Evolutionary conservation across 2,329 filamentous ascomycete species (phyloP).

Genomic region (Beauveria varroae): DNA sequence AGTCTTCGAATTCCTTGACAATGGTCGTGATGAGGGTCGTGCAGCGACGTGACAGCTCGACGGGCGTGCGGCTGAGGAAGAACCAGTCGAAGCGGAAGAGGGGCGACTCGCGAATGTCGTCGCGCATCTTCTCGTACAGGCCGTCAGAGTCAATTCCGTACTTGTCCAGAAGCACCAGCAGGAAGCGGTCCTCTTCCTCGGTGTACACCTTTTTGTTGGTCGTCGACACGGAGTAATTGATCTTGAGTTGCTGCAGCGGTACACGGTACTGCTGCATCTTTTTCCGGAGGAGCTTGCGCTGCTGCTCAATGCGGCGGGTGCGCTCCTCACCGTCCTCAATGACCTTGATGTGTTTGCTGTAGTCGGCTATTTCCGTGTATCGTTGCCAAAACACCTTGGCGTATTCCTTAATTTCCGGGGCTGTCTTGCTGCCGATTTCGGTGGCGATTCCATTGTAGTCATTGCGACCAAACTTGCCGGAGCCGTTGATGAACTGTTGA

Average conservation of each 20-base stretch:
- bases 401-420: conserved; percentile 80
- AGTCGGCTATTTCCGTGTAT: conserved; percentile 84
- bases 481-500: conserved; percentile 95
- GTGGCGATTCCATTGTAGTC: conserved; percentile 80
- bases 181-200: conserved; percentile 93
- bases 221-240: conserved; percentile 97
- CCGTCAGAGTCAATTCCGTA: conserved; percentile 86
- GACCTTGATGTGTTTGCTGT: conserved; percentile 76
- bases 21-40: conserved; percentile 92
- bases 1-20: conserved; percentile 85
- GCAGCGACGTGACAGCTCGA: conserved; percentile 86
- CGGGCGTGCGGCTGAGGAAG: conserved; percentile 88
- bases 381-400: conserved; percentile 96
- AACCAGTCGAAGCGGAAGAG: conserved; percentile 99
- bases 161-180: conserved; percentile 87
- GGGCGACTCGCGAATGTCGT: conserved; percentile 90
- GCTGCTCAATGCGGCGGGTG: conserved; percentile 79
- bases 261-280: conserved; percentile 98
- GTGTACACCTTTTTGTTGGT: conserved; percentile 99
- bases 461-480: conserved; percentile 80
- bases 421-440: conserved; percentile 85
- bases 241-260: conserved; percentile 92
- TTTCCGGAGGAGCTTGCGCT: conserved; percentile 86
- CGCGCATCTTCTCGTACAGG: conserved; percentile 90
- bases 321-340: conserved; percentile 93